Evolutionary conservation across 495 filamentous ascomycete species (phyloP).

Genomic region (Lindgomyces ingoldianus): DNA sequence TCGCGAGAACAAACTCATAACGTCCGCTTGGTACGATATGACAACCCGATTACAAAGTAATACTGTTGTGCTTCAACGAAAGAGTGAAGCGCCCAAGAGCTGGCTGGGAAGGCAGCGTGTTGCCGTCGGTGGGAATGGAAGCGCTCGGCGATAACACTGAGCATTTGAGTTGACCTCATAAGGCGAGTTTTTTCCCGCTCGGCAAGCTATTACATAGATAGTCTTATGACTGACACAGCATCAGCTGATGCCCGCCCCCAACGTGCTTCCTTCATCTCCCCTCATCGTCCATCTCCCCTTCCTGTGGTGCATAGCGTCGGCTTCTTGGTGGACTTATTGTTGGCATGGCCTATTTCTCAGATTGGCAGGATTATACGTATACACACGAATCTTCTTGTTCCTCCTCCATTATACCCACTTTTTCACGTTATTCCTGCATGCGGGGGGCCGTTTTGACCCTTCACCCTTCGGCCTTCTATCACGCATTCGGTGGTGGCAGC

Average conservation of each 20-base stretch:
- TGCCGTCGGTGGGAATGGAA: constrained; percentile 24
- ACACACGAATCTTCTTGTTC: neutral
- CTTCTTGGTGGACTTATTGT: too few species aligned
- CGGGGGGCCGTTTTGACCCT: too few species aligned
- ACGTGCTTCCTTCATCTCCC: neutral
- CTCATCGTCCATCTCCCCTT: too few species aligned
- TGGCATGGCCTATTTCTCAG: too few species aligned
- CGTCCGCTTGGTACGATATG: constrained; percentile 91
- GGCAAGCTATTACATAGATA: too few species aligned
- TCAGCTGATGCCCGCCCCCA: neutral
- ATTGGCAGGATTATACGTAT: too few species aligned
- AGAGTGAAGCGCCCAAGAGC: constrained; percentile 76
- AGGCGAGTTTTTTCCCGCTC: neutral
- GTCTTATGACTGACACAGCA: neutral
- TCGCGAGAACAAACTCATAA: constrained; percentile 80
- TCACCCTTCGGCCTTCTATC: too few species aligned
- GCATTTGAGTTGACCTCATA: neutral
- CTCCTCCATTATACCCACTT: neutral
- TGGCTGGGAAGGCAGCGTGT: constrained; percentile 86
- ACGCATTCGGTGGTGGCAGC: too few species aligned
- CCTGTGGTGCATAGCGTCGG: neutral
- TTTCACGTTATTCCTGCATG: too few species aligned
- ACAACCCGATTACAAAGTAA: constrained; percentile 83
- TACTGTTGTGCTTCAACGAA: constrained; percentile 72
- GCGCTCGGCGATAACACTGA: neutral